Evolutionary conservation across 1,284 basidiomycete genomes (phyloP).

Genomic region (Ustilago trichophora): DNA sequence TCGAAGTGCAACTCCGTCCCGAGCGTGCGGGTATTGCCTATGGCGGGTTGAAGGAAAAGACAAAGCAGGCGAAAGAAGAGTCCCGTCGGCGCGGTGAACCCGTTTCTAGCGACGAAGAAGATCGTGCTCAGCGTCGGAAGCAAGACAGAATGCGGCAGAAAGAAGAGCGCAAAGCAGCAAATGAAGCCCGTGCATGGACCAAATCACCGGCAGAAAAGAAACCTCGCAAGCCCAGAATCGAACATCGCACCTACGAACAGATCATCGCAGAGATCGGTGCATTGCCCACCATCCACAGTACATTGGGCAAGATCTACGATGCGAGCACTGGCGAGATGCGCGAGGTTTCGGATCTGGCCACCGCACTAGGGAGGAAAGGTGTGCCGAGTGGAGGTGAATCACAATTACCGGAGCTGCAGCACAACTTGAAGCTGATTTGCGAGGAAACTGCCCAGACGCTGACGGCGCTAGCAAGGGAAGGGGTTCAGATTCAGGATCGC

Average conservation of each 20-base stretch:
- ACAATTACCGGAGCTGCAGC: constrained; percentile 86
- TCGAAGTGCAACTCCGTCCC: constrained; percentile 63
- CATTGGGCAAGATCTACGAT: constrained; percentile 56
- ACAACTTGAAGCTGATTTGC: constrained; percentile 87
- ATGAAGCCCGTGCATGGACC: constrained; percentile 47
- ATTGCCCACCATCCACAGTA: constrained; percentile 10
- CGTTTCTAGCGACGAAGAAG: constrained; percentile 45
- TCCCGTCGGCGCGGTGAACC: constrained; percentile 47
- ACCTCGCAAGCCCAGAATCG: constrained; percentile 52
- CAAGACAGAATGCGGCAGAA: constrained; percentile 57
- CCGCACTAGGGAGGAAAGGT: constrained; percentile 40
- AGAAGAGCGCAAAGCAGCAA: constrained; percentile 68
- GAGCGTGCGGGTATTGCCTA: constrained; percentile 64
- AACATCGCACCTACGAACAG: constrained; percentile 65
- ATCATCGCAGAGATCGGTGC: constrained; percentile 57
- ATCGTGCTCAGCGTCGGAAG: constrained; percentile 1
- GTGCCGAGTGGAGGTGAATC: constrained; percentile 7
- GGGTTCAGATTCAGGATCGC: constrained; percentile 79
- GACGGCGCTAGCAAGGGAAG: constrained; percentile 87
- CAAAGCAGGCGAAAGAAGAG: constrained; percentile 56
- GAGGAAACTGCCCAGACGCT: constrained; percentile 83
- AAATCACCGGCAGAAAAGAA: constrained; percentile 34
- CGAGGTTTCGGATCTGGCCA: constrained; percentile 50
- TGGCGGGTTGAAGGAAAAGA: constrained; percentile 64
- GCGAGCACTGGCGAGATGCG: constrained; percentile 50